Base-by-base conservation (phyloP, 768 basidiomycete species). In the Mycena sanguinolenta region DNA sequence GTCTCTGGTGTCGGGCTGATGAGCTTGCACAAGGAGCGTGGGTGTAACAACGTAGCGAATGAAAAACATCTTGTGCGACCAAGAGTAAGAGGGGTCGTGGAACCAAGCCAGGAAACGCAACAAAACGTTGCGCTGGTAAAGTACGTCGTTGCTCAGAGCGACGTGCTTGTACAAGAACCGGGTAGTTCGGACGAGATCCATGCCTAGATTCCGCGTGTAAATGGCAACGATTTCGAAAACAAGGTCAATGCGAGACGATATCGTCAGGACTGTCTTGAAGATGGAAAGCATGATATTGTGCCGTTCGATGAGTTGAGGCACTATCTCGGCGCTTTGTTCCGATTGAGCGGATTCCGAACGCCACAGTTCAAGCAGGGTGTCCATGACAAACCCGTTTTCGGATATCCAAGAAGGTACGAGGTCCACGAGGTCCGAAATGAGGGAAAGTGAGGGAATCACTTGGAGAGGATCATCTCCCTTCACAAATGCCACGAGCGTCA, bases 141-240 rank as follows among this genome's bases (percentile, higher is more conserved):
- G 82, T 25, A 88, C 77, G 72, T 92, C 89, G 28, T 90, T 84
- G 76, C 87, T 92, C 58, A 93, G 81, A 2, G 96, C 94, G 30
- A 97, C 93, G 75, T 95, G 93, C 16, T 86, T 83, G 76, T 96
- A 97, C 4, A 99, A 87, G 84, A 98, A 99, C 64, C 91, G 91
- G 0, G 93, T 91, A 21, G 94, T 84, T 49, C 85, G 88, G 34
- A 95, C 88, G 21, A 94, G 84, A 77, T 99, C 97, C 79, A 96
- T 89, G 6, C 94, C 91, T 13, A 94, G 86, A 69, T 91, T 88
- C 72, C 92, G 91, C 28, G 92, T 90, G 81, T 92, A 98, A 55
- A 96, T 82, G 14, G 90, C 89, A 57, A 95, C 90, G 42, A 98
- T 84, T 65, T 97, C 95, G 79, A 98, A 98, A 13, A 99, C 82